Evolutionary conservation across 2,329 filamentous ascomycete species (phyloP).

Genomic region (Xylaria polymorpha): DNA sequence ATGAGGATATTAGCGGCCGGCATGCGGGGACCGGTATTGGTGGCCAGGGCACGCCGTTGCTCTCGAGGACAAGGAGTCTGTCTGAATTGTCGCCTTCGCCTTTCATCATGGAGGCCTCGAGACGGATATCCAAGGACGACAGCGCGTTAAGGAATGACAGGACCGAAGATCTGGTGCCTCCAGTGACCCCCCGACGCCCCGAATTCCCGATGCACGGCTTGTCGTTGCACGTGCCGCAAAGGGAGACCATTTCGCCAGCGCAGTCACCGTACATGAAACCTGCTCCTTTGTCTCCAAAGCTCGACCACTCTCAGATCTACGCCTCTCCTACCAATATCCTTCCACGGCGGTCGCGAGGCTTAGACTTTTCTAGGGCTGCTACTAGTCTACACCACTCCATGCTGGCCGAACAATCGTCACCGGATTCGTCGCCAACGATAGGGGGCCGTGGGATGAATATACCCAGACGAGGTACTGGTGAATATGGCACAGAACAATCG

Average conservation of each 20-base stretch:
- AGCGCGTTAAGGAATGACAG: conserved; percentile 60
- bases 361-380: conserved; percentile 93
- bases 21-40: conserved; percentile 24
- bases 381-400: conserved; percentile 97
- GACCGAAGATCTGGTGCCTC: conserved; percentile 52
- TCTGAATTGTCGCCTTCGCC: conserved; percentile 73
- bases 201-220: conserved; percentile 72
- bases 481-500: conserved; percentile 70
- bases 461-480: conserved; percentile 62
- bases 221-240: conserved; percentile 75
- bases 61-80: conserved; percentile 69
- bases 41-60: conserved; percentile 53
- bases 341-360: conserved; percentile 85
- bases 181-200: conserved; percentile 79
- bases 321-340: conserved; percentile 88
- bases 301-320: conserved; percentile 86
- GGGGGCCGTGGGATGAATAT: conserved; percentile 74
- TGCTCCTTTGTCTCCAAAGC: conserved; percentile 83
- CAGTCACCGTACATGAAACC: conserved; percentile 62
- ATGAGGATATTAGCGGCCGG: conserved; percentile 42
- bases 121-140: conserved; percentile 74
- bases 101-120: conserved; percentile 64
- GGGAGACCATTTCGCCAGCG: conserved; percentile 52
- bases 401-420: conserved; percentile 86
- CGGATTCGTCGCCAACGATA: conserved; percentile 89